Conservation (phyloP, 495 filamentous ascomycete species). For the Hypoxylon cercidicola region DNA sequence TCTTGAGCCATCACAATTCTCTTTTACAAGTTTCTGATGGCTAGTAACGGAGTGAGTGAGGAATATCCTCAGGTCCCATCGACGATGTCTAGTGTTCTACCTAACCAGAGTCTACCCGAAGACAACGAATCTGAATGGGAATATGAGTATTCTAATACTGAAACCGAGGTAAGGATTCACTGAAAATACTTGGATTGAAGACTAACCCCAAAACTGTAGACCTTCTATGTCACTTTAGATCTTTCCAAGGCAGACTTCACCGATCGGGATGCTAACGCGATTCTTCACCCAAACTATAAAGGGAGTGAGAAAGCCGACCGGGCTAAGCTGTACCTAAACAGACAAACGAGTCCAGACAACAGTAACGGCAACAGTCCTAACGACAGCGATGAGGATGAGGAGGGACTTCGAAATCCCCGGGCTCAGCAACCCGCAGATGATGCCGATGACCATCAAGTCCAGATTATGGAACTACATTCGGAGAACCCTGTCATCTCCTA, state of each 20-base stretch:
- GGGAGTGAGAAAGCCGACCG: constrained; percentile 43
- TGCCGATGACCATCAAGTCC: constrained; percentile 62
- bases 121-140: constrained; percentile 65
- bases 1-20: constrained; percentile 5
- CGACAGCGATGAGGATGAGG: constrained; percentile 28
- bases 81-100: background rate
- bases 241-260: constrained; percentile 62
- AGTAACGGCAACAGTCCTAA: constrained; percentile 23
- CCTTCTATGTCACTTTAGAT: constrained; percentile 66
- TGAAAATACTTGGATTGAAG: background rate
- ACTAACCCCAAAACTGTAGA: constrained; percentile 45
- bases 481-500: constrained; percentile 77
- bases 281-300: constrained; percentile 17
- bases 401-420: constrained; percentile 30
- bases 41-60: constrained; percentile 37
- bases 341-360: constrained; percentile 23
- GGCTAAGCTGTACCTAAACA: constrained; percentile 38
- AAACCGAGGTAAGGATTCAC: constrained; percentile 58
- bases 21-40: constrained; percentile 36
- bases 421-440: constrained; percentile 5
- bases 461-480: constrained; percentile 82
- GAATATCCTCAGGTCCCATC: constrained; percentile 15
- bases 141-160: constrained; percentile 66
- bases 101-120: constrained; percentile 4
- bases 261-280: constrained; percentile 33